phyloP scores from a whole-genome alignment of 2,329 filamentous ascomycete species.

The Colletotrichum tabaci region DNA sequence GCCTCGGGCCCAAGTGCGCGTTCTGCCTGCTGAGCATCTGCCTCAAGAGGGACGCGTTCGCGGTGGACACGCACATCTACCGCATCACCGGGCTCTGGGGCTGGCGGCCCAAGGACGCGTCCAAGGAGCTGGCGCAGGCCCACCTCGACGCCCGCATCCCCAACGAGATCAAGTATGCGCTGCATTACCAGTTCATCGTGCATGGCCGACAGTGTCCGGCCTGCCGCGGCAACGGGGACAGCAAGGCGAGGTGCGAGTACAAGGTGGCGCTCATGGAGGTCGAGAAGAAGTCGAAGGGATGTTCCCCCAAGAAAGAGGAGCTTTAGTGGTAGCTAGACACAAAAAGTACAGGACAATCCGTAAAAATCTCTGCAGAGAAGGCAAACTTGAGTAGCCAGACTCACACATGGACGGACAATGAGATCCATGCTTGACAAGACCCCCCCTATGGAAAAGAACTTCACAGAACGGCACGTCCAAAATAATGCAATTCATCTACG shows the following conservation, averaged over 20 bases:
- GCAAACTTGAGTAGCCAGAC: no score
- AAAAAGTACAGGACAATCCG: no score
- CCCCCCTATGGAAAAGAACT: no score
- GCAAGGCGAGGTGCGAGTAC: neutral
- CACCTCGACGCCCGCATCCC: conserved; percentile 11
- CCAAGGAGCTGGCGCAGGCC: conserved; percentile 9
- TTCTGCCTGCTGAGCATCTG: conserved; percentile 31
- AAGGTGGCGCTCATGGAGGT: neutral
- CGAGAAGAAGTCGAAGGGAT: neutral
- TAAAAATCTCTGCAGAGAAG: no score
- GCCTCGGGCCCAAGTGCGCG: conserved; percentile 20
- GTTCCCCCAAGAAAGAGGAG: neutral
- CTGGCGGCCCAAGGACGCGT: conserved; percentile 1
- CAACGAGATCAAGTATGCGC: conserved; percentile 20
- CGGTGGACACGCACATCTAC: conserved; percentile 26
- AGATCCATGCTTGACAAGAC: no score
- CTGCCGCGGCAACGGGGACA: conserved; percentile 15
- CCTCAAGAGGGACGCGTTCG: conserved; percentile 13
- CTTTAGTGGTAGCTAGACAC: neutral
- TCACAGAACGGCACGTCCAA: no score
- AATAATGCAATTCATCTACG: no score
- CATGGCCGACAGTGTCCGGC: conserved; percentile 21
- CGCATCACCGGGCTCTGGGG: conserved; percentile 23
- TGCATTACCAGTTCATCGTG: conserved; percentile 19
- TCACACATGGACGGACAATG: no score